phyloP scores from a whole-genome alignment of 169 alveolate species.

The Plasmodium gaboni region DNA sequence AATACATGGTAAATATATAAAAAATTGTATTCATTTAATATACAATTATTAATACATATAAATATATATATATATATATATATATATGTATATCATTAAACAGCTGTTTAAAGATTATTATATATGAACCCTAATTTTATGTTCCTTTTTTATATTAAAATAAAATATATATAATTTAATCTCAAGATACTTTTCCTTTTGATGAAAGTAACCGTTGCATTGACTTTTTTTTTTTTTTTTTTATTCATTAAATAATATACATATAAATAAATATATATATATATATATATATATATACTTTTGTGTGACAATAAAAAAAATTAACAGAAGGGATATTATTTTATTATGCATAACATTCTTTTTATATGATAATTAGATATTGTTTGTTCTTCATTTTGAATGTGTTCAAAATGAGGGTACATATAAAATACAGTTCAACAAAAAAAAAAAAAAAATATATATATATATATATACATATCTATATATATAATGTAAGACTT shows the following conservation, averaged over 20 bases:
- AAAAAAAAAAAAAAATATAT: constrained; percentile 7
- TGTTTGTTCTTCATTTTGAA: background rate
- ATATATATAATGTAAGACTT: background rate
- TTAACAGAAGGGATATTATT: no score
- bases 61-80: no score
- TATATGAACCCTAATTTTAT: background rate
- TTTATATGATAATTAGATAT: background rate
- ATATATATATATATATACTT: no score
- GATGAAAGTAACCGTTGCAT: no score
- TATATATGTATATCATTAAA: no score
- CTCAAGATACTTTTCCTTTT: no score
- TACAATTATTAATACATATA: no score
- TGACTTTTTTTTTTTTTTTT: no score
- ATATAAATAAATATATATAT: background rate
- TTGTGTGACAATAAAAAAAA: no score
- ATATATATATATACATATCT: constrained; percentile 6
- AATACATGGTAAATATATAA: no score
- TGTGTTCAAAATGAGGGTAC: background rate
- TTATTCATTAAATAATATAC: background rate
- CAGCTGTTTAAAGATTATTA: background rate
- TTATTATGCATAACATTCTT: no score
- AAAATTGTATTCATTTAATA: no score
- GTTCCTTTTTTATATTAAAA: background rate
- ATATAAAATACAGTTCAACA: background rate
- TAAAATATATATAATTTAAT: background rate